These are phyloP conservation scores for Mycoemilia scoparia DNA, from an alignment of 192 early-diverging fungal genomes.

Conservation along the genomic window DNA sequence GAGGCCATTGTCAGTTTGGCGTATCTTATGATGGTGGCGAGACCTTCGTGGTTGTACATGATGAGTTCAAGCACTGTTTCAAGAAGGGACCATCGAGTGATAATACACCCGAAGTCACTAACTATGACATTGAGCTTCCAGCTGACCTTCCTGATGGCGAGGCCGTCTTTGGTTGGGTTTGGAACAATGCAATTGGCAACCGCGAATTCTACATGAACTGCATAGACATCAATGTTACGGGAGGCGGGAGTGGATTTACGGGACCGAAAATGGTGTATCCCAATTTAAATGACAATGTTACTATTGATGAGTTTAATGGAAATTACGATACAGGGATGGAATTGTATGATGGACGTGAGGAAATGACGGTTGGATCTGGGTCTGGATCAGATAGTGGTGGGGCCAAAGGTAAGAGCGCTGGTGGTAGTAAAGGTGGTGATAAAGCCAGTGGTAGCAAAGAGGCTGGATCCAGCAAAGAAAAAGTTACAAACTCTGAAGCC, in stretches of 20 bases:
- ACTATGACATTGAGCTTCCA: constrained; percentile 9
- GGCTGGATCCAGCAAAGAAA: no score
- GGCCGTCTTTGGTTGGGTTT: constrained; percentile 36
- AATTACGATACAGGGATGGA: constrained; percentile 1
- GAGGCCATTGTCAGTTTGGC: constrained; percentile 49
- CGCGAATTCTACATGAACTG: constrained; percentile 51
- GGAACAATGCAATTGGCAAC: constrained; percentile 48
- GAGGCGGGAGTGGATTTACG: constrained; percentile 2
- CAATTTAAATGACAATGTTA: no score
- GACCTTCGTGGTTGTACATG: constrained; percentile 36
- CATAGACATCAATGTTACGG: constrained; percentile 27
- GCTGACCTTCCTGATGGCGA: constrained; percentile 11
- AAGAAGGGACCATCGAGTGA: constrained; percentile 2
- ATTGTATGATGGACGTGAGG: neutral
- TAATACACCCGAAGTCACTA: constrained; percentile 1
- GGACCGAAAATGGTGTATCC: constrained; percentile 11
- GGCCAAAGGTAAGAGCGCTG: no score
- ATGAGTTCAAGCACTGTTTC: constrained; percentile 20
- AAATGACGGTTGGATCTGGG: neutral
- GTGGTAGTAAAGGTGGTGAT: no score
- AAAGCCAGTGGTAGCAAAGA: no score
- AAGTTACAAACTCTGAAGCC: no score
- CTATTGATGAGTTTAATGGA: neutral
- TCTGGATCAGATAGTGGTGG: no score
- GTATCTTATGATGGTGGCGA: constrained; percentile 40